Base-by-base conservation (phyloP, 495 filamentous ascomycete genomes). In the Darksidea phi region DNA sequence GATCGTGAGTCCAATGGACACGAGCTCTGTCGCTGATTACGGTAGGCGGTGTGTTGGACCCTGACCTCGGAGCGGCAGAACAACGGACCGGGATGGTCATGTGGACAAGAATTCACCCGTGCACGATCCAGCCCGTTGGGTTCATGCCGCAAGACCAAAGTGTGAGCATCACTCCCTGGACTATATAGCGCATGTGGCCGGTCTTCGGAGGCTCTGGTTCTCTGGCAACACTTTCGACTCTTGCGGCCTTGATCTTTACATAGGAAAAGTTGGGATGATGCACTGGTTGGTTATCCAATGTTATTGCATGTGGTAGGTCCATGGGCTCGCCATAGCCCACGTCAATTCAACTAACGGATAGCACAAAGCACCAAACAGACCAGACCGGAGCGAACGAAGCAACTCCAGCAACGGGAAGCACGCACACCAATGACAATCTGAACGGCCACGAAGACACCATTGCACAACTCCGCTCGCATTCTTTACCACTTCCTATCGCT, bases 381-480 rank as follows among this genome's bases (percentile, higher is more conserved):
- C 47, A 25, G 21, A 49, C 47, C 47, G 3, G 24, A 49, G 17
- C 12, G 24, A 15, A 49, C 12, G 47, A 24, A 25, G 23, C 18
- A 45, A 45, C n/a, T 13, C 4, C n/a, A 45, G 12, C 24, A 21
- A 49, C 18, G 5, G 13, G 47, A 13, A 49, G 23, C n/a, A n/a
- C n/a, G 6, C 47, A 49, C 47, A 49, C 47, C 24, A 21, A 45
- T 17, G 24, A 49, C 47, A 49, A 15, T 25, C 5, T 25, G 17
- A 23, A 8, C 18, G 23, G 4, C 21, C 24, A 17, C 17, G 13
- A 49, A 21, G 18, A 4, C 4, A 52, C 5, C n/a, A 23, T 21
- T 23, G 7, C 46, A 15, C 41, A 43, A 6, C 54, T 20, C 47
- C 21, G 50, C 58, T 61, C 49, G 20, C 26, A 54, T 61, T 61